Base-by-base conservation (phyloP, 2,329 filamentous ascomycete species). In the Hypoxylon sp. region DNA sequence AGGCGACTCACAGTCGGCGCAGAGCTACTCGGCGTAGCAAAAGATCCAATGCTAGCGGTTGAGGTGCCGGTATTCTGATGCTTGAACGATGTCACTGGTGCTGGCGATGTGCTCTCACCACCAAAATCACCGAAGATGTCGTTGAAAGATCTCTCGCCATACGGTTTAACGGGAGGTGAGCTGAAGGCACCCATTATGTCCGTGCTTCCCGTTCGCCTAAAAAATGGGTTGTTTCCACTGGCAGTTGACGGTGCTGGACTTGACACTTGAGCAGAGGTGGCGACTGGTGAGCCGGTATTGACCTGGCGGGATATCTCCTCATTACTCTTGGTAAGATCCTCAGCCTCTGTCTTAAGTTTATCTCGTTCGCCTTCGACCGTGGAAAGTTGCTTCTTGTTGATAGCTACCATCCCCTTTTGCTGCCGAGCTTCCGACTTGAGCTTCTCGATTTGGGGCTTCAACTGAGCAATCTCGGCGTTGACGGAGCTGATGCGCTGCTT, bases 381-480 rank as follows among this genome's bases (percentile, higher is more conserved):
- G 37, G 91, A 89, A 67, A 98, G 85, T 82, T 99, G 96, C 83
- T 99, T 99, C 86, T 97, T 98, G 83, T 98, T 98, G 82, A 99
- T 99, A 48, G 96, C 95, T 31, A 97, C 95, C 72, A 98, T 86
- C 17, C 96, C 96, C 83, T 97, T 98, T 78, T 98, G 95, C 80
- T 98, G 96, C 46, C 96, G 90, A 27, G 94, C 94, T 74, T 98
- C 94, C 11, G 92, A 93, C 79, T 92, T 94, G 75, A 97, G 86
- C 84, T 98, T 98, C 79, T 99, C 96, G 58, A 99, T 89, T 73
- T 95, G 91, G 33, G 95, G 94, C 80, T 94, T 97, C 44, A 98
- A 83, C 80, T 94, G 91, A 17, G 89, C 86, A 74, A 97, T 91
- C 80, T 97, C 94, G 11, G 89, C 86, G 76, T 97, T 99, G 46